Conservation (phyloP, 768 basidiomycete genomes). For the Auricularia cornea region DNA sequence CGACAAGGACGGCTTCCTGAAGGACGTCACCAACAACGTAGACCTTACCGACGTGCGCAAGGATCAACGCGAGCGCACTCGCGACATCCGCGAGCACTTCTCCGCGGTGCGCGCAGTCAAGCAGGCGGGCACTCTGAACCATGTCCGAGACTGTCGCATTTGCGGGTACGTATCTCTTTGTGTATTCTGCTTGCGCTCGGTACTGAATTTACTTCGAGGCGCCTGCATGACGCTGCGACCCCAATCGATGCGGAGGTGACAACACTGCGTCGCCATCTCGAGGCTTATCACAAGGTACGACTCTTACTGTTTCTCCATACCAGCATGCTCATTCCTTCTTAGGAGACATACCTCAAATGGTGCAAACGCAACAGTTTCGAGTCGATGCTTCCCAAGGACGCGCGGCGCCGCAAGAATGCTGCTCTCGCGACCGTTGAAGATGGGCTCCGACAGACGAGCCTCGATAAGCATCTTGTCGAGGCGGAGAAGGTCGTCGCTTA, state of each 20-base stretch:
- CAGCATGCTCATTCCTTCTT: not conserved
- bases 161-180: not conserved
- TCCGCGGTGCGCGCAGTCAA: not conserved
- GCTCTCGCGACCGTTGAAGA: not conserved
- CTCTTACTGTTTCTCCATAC: not conserved
- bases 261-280: not conserved
- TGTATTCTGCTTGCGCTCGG: not conserved
- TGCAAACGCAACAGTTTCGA: slow-evolving; percentile 16
- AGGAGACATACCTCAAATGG: slow-evolving; percentile 21
- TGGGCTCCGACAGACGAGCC: slow-evolving; percentile 9
- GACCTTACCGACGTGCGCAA: not conserved
- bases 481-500: slow-evolving; percentile 20
- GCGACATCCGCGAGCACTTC: not conserved
- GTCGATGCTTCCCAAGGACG: slow-evolving; percentile 23
- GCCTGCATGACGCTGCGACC: not conserved
- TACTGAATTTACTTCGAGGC: not conserved
- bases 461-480: slow-evolving; percentile 22
- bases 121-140: not conserved
- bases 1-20: not conserved
- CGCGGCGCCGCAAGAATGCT: slow-evolving; percentile 13
- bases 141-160: not conserved
- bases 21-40: not conserved
- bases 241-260: not conserved
- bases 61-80: not conserved
- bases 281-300: not conserved